Conservation (phyloP, 441 rosid genomes). For the Erodium texanum region DNA sequence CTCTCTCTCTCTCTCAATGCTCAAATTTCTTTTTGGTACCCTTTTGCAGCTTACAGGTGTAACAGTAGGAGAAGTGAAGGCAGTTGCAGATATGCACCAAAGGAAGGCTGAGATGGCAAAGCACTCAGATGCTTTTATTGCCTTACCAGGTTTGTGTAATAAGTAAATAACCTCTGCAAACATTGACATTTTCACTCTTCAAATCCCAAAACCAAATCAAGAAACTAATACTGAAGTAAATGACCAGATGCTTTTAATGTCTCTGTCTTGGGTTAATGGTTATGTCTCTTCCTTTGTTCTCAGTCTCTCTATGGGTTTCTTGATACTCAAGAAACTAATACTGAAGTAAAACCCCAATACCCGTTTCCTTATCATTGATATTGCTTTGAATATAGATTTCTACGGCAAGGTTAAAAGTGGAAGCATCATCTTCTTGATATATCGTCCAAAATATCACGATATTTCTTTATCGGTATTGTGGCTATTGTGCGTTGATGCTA, state of each 20-base stretch:
- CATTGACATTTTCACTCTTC: no score
- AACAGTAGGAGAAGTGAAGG: slow-evolving; percentile 99
- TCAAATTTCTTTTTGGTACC: not conserved
- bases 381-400: not conserved
- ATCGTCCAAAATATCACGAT: not conserved
- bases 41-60: slow-evolving; percentile 80
- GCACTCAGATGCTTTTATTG: slow-evolving; percentile 98
- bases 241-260: slow-evolving; percentile 15
- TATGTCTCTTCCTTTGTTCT: not conserved
- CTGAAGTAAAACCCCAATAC: not conserved
- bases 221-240: no score
- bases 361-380: not conserved
- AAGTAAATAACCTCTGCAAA: no score
- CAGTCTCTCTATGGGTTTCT: slow-evolving; percentile 9
- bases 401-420: not conserved
- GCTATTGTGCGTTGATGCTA: slow-evolving; percentile 16
- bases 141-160: slow-evolving; percentile 66
- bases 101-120: slow-evolving; percentile 99
- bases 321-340: slow-evolving; percentile 8
- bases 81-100: slow-evolving; percentile 98
- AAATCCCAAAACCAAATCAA: no score
- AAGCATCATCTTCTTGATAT: no score
- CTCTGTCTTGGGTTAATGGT: slow-evolving; percentile 11
- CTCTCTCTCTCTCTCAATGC: slow-evolving; percentile 10
- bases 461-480: not conserved